These are phyloP conservation scores for Aspergillus taichungensis DNA, from an alignment of 495 filamentous ascomycete species.

Conservation along the genomic window DNA sequence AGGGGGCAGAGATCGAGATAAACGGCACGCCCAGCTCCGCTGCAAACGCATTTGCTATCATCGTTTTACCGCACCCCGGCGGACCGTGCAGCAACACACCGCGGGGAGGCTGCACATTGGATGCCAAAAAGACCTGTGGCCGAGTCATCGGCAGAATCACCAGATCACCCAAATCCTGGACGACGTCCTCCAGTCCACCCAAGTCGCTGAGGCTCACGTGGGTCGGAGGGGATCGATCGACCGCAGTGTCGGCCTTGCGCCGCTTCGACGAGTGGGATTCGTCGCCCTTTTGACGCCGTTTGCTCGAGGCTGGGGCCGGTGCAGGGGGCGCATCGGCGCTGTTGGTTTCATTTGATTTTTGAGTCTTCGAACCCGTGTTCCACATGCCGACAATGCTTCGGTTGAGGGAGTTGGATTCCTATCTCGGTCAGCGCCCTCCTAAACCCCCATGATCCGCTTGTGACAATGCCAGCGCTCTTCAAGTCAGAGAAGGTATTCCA, in stretches of 20 bases:
- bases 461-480: background rate
- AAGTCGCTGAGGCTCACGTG: constrained; percentile 71
- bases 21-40: constrained; percentile 78
- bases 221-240: constrained; percentile 63
- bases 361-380: constrained; percentile 39
- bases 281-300: constrained; percentile 47
- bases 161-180: constrained; percentile 66
- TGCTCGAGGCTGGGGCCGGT: constrained; percentile 29
- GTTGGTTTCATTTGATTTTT: constrained; percentile 24
- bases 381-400: constrained; percentile 62
- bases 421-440: constrained; percentile 1
- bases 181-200: constrained; percentile 76
- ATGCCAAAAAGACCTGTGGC: constrained; percentile 53
- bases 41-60: constrained; percentile 85
- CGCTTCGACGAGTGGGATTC: constrained; percentile 58
- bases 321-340: constrained; percentile 11
- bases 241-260: constrained; percentile 46
- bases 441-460: background rate
- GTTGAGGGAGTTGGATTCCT: constrained; percentile 66
- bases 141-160: constrained; percentile 74
- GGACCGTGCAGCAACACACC: constrained; percentile 89
- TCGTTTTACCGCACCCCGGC: constrained; percentile 91
- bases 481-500: background rate
- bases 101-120: constrained; percentile 63
- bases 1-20: constrained; percentile 81